phyloP scores from a whole-genome alignment of 2,329 filamentous ascomycete genomes.

The Epichloe hybrida region DNA sequence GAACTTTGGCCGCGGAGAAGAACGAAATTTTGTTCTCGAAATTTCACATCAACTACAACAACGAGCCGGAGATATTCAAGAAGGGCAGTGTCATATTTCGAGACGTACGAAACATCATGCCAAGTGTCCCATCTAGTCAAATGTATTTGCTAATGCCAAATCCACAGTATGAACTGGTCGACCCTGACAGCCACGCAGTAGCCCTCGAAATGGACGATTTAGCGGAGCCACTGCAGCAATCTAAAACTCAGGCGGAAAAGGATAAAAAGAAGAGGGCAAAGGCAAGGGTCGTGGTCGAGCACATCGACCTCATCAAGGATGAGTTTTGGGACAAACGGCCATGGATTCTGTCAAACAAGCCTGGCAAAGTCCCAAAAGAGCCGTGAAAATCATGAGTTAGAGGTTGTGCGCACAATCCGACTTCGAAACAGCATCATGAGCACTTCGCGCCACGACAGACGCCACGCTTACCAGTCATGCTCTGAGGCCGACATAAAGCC shows the following conservation, averaged over 20 bases:
- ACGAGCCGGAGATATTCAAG: conserved; percentile 81
- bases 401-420: background rate
- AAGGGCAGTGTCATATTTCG: conserved; percentile 87
- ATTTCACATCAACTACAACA: conserved; percentile 95
- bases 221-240: conserved; percentile 43
- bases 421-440: background rate
- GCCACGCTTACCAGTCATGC: background rate
- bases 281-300: conserved; percentile 66
- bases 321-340: conserved; percentile 83
- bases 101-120: conserved; percentile 39
- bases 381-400: conserved; percentile 14
- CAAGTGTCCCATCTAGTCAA: background rate
- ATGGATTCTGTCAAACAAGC: conserved; percentile 67
- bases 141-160: background rate
- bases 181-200: conserved; percentile 36
- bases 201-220: conserved; percentile 32
- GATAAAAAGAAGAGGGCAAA: conserved; percentile 70
- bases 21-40: conserved; percentile 87
- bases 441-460: background rate
- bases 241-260: conserved; percentile 72
- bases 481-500: background rate
- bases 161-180: conserved; percentile 56
- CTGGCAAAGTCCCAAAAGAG: conserved; percentile 55
- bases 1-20: conserved; percentile 75
- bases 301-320: conserved; percentile 90